phyloP scores from a whole-genome alignment of 2,329 filamentous ascomycete species.

The Aspergillus aculeatus region DNA sequence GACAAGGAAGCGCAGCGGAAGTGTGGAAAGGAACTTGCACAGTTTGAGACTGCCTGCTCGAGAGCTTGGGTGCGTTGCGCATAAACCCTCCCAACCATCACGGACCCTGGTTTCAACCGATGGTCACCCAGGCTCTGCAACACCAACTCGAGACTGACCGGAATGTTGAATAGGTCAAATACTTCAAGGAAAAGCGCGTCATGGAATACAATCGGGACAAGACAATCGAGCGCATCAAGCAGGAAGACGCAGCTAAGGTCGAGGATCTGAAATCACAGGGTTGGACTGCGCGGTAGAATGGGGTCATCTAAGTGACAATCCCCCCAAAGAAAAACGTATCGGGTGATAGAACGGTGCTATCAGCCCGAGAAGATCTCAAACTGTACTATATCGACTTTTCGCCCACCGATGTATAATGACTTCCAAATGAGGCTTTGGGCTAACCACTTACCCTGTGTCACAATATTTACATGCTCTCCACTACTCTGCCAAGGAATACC shows the following conservation, averaged over 20 bases:
- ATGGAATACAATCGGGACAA: slow-evolving; percentile 85
- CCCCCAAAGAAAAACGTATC: slow-evolving; percentile 13
- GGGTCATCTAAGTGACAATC: not conserved
- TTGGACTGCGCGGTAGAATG: slow-evolving; percentile 29
- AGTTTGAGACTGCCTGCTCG: slow-evolving; percentile 83
- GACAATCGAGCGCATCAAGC: slow-evolving; percentile 71
- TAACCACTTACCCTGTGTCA: not conserved
- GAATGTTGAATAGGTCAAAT: slow-evolving; percentile 67
- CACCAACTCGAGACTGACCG: not conserved
- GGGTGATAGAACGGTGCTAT: slow-evolving; percentile 7
- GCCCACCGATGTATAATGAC: slow-evolving; percentile 1
- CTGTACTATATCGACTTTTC: slow-evolving; percentile 18
- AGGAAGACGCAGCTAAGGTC: slow-evolving; percentile 68
- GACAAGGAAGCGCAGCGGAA: slow-evolving; percentile 57
- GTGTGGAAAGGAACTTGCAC: slow-evolving; percentile 60
- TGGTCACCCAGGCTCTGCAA: not conserved
- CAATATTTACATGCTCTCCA: not conserved
- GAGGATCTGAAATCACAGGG: slow-evolving; percentile 43
- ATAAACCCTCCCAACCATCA: not conserved
- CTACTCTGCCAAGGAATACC: not conserved
- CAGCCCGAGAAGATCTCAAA: slow-evolving; percentile 2
- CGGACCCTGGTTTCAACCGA: not conserved
- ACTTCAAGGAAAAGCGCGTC: slow-evolving; percentile 95
- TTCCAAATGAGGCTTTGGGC: not conserved
- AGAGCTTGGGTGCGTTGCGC: slow-evolving; percentile 74